Evolutionary conservation across 768 basidiomycete genomes (phyloP).

Genomic region (Boletus rubescentipes): DNA sequence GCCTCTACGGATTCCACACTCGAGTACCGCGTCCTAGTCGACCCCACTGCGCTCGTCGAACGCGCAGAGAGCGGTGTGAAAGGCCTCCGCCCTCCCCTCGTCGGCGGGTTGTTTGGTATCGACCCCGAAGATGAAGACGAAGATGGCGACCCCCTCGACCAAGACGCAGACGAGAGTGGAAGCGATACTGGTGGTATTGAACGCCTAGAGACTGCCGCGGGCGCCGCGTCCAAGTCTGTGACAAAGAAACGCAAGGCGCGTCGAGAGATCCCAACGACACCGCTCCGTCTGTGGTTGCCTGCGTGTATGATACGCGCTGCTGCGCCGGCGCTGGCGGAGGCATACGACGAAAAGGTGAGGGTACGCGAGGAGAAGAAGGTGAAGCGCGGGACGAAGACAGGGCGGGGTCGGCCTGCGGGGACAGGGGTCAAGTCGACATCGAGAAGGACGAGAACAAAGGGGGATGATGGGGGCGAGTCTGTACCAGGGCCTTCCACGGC

Average conservation of each 20-base stretch:
- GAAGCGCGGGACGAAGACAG: slow-evolving; percentile 22
- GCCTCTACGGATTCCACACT: slow-evolving; percentile 65
- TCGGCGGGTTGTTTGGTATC: slow-evolving; percentile 38
- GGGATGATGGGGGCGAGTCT: background rate
- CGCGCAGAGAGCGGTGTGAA: slow-evolving; percentile 66
- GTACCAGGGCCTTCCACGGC: slow-evolving; percentile 1
- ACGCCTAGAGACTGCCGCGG: slow-evolving; percentile 28
- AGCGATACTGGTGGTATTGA: slow-evolving; percentile 30
- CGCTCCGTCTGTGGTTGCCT: slow-evolving; percentile 77
- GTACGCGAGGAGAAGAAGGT: slow-evolving; percentile 47
- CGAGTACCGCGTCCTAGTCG: slow-evolving; percentile 81
- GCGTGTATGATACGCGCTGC: slow-evolving; percentile 72
- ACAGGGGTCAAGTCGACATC: background rate
- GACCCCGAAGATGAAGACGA: slow-evolving; percentile 49
- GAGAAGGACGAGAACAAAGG: background rate
- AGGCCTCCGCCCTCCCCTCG: slow-evolving; percentile 52
- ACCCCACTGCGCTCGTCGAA: slow-evolving; percentile 62
- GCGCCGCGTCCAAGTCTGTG: slow-evolving; percentile 17
- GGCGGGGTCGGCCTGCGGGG: slow-evolving; percentile 2
- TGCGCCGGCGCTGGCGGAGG: slow-evolving; percentile 61
- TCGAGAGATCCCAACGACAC: slow-evolving; percentile 44
- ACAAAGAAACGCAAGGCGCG: slow-evolving; percentile 25
- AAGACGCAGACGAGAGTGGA: slow-evolving; percentile 43
- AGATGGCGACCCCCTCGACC: slow-evolving; percentile 27
- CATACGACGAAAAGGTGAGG: slow-evolving; percentile 57